These are phyloP conservation scores for Acacia acuminata DNA, from an alignment of 306 rosid species.

Conservation along the genomic window DNA sequence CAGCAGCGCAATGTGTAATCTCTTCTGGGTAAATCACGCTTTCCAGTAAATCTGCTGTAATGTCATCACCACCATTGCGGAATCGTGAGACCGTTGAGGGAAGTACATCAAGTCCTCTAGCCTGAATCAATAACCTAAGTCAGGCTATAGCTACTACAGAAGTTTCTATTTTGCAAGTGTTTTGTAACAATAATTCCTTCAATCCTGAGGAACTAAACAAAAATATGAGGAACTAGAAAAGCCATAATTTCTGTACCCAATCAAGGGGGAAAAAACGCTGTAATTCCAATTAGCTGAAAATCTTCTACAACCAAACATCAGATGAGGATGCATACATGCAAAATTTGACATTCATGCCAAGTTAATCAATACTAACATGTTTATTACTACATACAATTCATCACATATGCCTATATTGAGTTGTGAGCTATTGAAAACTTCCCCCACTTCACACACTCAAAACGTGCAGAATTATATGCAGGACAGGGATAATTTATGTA, in stretches of 20 bases:
- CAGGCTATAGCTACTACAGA: constrained; percentile 15
- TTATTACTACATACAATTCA: background rate
- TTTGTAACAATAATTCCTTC: background rate
- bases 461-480: background rate
- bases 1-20: constrained; percentile 86
- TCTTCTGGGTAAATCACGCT: constrained; percentile 82
- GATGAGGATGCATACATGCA: background rate
- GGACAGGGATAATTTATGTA: background rate
- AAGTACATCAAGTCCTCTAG: constrained; percentile 83
- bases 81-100: constrained; percentile 78
- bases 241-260: background rate
- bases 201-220: background rate
- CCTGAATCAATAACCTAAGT: constrained; percentile 44
- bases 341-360: background rate
- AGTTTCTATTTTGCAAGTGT: background rate
- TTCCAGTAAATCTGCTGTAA: constrained; percentile 78
- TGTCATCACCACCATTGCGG: constrained; percentile 63
- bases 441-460: constrained; percentile 1
- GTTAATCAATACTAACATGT: background rate
- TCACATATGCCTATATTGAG: background rate
- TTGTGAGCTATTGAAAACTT: background rate
- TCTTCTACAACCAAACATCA: background rate
- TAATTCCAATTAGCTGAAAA: background rate
- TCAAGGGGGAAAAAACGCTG: background rate
- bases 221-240: background rate